A percentile compares a stretch with the other conserved stretches of the same genome.
phyloP scores from a whole-genome alignment of 306 rosid species.

The Cicer yamashitae region DNA sequence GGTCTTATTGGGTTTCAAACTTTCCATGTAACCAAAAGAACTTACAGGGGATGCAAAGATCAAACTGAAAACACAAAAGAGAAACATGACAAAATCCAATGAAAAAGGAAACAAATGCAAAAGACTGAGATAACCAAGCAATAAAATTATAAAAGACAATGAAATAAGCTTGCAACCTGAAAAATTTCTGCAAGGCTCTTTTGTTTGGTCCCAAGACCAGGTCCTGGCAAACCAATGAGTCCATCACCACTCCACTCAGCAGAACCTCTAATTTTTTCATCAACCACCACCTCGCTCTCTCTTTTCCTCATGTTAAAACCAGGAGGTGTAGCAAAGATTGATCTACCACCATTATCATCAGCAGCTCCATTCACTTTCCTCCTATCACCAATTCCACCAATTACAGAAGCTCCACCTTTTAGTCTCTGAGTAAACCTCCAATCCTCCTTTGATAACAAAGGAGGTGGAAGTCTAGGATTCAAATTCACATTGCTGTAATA shows the following conservation, averaged over 20 bases:
- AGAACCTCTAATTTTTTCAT: slow-evolving; percentile 61
- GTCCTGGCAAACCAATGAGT: slow-evolving; percentile 82
- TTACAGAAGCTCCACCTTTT: slow-evolving; percentile 70
- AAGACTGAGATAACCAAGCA: background rate
- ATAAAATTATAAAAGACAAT: background rate
- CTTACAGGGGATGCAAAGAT: slow-evolving; percentile 1
- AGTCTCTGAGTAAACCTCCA: slow-evolving; percentile 65
- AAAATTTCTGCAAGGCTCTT: slow-evolving; percentile 90
- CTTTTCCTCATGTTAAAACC: slow-evolving; percentile 75
- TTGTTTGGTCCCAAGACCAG: slow-evolving; percentile 81
- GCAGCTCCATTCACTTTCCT: slow-evolving; percentile 59
- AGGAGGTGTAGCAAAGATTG: slow-evolving; percentile 70
- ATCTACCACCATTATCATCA: slow-evolving; percentile 65
- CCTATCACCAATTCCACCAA: slow-evolving; percentile 92
- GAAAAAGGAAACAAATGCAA: slow-evolving; percentile 4
- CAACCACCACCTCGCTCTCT: slow-evolving; percentile 39
- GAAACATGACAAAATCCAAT: background rate
- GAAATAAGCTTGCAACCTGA: slow-evolving; percentile 63
- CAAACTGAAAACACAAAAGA: slow-evolving; percentile 11
- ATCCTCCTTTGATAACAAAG: slow-evolving; percentile 66
- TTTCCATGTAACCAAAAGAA: background rate
- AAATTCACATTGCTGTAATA: slow-evolving; percentile 28
- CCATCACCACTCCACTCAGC: slow-evolving; percentile 76
- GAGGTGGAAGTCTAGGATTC: slow-evolving; percentile 37
- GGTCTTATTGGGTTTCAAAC: background rate